phyloP scores from a whole-genome alignment of 1,284 basidiomycete species.

The Irpex rosettiformis region DNA sequence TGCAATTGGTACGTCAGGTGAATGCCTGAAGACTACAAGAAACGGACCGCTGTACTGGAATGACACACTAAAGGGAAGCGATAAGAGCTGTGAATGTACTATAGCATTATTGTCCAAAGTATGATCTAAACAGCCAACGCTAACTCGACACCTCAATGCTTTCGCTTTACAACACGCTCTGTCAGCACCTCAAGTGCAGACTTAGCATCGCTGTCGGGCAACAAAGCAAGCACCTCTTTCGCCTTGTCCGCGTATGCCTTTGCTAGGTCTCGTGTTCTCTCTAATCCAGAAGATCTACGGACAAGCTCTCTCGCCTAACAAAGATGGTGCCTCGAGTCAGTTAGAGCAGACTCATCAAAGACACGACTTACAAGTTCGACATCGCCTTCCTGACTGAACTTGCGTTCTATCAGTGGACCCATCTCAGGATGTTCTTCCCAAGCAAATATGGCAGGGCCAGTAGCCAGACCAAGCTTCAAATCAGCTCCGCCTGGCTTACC shows the following conservation, averaged over 20 bases:
- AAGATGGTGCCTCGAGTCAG: slow-evolving; percentile 7
- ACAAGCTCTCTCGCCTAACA: slow-evolving; percentile 74
- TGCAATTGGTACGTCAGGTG: background rate
- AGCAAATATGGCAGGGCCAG: slow-evolving; percentile 92
- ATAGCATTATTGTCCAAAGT: slow-evolving; percentile 14
- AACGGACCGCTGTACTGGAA: too few species aligned
- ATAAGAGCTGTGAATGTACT: slow-evolving; percentile 9
- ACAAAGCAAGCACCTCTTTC: slow-evolving; percentile 60
- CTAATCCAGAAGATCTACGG: slow-evolving; percentile 70
- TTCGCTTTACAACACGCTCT: slow-evolving; percentile 60
- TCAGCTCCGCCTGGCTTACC: slow-evolving; percentile 90
- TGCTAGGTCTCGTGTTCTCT: slow-evolving; percentile 80
- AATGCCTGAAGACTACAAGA: background rate
- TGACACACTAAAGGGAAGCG: background rate
- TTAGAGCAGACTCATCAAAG: slow-evolving; percentile 1
- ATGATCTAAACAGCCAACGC: slow-evolving; percentile 25
- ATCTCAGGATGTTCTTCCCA: slow-evolving; percentile 88
- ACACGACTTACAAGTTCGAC: slow-evolving; percentile 67
- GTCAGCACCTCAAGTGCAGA: slow-evolving; percentile 66
- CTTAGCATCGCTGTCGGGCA: slow-evolving; percentile 84
- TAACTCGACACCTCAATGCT: slow-evolving; percentile 25
- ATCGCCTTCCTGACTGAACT: slow-evolving; percentile 82
- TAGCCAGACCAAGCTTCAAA: slow-evolving; percentile 83
- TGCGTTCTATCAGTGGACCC: slow-evolving; percentile 80
- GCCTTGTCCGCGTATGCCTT: slow-evolving; percentile 78